phyloP scores from a whole-genome alignment of 208 protist species.

The Herpetomonas tarakana region DNA sequence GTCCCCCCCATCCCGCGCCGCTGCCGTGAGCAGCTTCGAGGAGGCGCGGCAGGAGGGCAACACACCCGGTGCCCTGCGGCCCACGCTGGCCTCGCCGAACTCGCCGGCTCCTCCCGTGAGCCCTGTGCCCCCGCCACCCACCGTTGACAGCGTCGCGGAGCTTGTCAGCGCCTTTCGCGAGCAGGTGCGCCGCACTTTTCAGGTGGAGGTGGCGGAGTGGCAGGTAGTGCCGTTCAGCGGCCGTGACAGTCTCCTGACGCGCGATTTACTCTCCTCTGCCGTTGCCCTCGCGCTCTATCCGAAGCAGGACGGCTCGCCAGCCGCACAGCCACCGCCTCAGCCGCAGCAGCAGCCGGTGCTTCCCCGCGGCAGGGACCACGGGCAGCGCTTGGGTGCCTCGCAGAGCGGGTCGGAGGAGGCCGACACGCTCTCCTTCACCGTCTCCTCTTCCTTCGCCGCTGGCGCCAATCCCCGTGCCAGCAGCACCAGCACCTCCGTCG shows the following conservation, averaged over 20 bases:
- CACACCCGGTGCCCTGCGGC: background rate
- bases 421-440: background rate
- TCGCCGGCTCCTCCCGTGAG: background rate
- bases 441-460: background rate
- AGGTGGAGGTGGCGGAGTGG: conserved; percentile 46
- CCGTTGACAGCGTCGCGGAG: conserved; percentile 21
- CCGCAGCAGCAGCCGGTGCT: background rate
- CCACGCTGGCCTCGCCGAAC: background rate
- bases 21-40: background rate
- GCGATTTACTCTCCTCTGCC: conserved; percentile 23
- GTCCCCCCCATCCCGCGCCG: background rate
- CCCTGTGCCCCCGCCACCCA: conserved; percentile 11
- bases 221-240: conserved; percentile 59
- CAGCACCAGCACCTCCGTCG: too few species aligned
- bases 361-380: background rate
- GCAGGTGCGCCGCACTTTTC: conserved; percentile 33
- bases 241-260: conserved; percentile 20
- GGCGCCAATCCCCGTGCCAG: background rate
- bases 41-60: background rate
- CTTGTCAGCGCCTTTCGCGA: conserved; percentile 27
- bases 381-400: too few species aligned
- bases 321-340: background rate
- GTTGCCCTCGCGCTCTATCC: conserved; percentile 9
- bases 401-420: conserved; percentile 5
- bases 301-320: too few species aligned